phyloP scores from a whole-genome alignment of 495 filamentous ascomycete genomes.

The Xylaria curta region DNA sequence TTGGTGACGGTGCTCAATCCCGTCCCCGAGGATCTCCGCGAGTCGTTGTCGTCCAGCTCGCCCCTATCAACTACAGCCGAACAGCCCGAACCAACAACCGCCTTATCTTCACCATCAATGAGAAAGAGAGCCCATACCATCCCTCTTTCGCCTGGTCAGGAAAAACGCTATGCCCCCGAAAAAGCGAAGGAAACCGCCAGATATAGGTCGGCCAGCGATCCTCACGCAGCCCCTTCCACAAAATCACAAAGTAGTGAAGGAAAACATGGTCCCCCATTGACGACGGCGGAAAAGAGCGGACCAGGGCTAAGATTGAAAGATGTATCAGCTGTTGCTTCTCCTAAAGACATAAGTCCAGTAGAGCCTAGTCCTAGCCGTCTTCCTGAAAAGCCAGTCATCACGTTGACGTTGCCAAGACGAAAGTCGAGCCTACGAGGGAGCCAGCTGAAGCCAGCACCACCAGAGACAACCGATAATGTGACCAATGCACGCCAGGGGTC shows the following conservation, averaged over 20 bases:
- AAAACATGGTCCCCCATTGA: not conserved
- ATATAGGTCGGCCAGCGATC: not conserved
- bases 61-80: slow-evolving; percentile 19
- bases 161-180: slow-evolving; percentile 12
- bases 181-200: not conserved
- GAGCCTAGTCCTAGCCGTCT: slow-evolving; percentile 1
- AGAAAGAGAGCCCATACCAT: slow-evolving; percentile 18
- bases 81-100: not conserved
- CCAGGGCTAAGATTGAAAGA: not conserved
- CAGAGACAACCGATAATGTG: not conserved
- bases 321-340: not conserved
- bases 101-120: not conserved
- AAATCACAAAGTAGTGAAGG: not conserved
- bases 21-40: slow-evolving; percentile 35
- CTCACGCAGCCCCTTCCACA: not conserved
- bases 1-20: slow-evolving; percentile 33
- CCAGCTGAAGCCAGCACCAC: not conserved
- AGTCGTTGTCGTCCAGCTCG: slow-evolving; percentile 37
- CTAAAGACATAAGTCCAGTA: not conserved
- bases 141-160: slow-evolving; percentile 3
- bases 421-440: slow-evolving; percentile 34
- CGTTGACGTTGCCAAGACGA: slow-evolving; percentile 30
- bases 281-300: not conserved
- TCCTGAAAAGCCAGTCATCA: slow-evolving; percentile 16
- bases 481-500: not conserved